phyloP scores from a whole-genome alignment of 805 yeast species.

The Barnettozyma botsteinii region DNA sequence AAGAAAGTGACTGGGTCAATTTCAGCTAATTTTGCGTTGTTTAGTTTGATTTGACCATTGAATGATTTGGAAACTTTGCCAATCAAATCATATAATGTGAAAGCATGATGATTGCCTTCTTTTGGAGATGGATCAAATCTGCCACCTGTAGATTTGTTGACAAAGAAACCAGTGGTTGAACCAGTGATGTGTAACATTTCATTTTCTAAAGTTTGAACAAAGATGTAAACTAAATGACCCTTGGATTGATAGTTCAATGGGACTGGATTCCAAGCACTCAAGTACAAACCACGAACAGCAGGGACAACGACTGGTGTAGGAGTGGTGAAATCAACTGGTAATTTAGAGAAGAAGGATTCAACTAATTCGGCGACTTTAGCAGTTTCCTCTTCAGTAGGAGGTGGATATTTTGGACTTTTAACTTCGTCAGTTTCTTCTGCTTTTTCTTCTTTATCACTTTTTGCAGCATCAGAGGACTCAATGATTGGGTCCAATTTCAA shows the following conservation, averaged over 20 bases:
- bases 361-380: constrained; percentile 16
- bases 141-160: constrained; percentile 60
- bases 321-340: constrained; percentile 20
- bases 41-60: constrained; percentile 42
- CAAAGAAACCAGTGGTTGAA: constrained; percentile 71
- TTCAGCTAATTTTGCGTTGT: constrained; percentile 39
- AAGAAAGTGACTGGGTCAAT: constrained; percentile 50
- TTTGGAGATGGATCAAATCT: constrained; percentile 64
- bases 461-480: constrained; percentile 9
- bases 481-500: constrained; percentile 33
- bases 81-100: constrained; percentile 55
- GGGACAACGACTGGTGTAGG: constrained; percentile 25
- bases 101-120: constrained; percentile 23
- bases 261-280: constrained; percentile 87
- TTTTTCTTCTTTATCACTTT: constrained; percentile 4
- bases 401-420: constrained; percentile 14
- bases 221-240: constrained; percentile 80
- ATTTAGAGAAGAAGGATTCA: constrained; percentile 15
- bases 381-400: constrained; percentile 24
- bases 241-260: constrained; percentile 52
- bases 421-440: constrained; percentile 8
- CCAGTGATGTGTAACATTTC: constrained; percentile 77
- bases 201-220: constrained; percentile 72
- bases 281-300: constrained; percentile 50
- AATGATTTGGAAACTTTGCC: constrained; percentile 62